phyloP scores from a whole-genome alignment of 176 grass and related monocot species.

The Dendrocalamus sinicus region DNA sequence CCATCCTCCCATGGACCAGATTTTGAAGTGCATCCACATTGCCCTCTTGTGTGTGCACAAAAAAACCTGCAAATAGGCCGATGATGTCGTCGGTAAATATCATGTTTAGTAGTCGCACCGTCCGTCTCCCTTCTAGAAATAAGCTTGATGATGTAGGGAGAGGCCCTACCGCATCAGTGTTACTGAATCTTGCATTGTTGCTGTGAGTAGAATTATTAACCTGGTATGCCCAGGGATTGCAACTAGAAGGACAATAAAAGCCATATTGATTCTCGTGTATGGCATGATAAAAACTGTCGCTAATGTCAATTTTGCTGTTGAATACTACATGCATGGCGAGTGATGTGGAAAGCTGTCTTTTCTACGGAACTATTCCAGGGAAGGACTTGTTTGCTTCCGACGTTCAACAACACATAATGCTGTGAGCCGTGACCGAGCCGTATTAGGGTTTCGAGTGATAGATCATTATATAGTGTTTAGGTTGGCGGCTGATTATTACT shows the following conservation, averaged over 20 bases:
- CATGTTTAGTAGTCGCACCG: conserved; percentile 58
- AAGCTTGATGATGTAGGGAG: background rate
- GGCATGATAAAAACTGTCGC: no score
- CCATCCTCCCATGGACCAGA: conserved; percentile 45
- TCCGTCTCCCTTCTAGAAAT: conserved; percentile 32
- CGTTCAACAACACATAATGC: background rate
- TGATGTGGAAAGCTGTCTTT: background rate
- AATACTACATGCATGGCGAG: background rate
- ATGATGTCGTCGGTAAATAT: conserved; percentile 52
- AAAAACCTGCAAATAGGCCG: conserved; percentile 47
- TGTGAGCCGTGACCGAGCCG: no score
- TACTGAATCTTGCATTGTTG: background rate
- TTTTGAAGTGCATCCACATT: conserved; percentile 58
- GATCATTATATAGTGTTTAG: no score
- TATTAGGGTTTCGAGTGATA: no score
- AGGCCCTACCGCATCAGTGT: background rate
- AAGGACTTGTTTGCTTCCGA: background rate
- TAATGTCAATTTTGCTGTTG: background rate
- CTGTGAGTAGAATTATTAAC: background rate
- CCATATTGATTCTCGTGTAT: background rate
- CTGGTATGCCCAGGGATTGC: background rate
- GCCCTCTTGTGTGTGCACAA: conserved; percentile 71
- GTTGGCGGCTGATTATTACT: no score
- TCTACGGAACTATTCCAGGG: background rate
- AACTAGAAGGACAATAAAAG: background rate